A percentile compares a stretch with the other conserved stretches of the same genome.
phyloP scores from a whole-genome alignment of 1,284 basidiomycete genomes.

The Inonotus hispidus region DNA sequence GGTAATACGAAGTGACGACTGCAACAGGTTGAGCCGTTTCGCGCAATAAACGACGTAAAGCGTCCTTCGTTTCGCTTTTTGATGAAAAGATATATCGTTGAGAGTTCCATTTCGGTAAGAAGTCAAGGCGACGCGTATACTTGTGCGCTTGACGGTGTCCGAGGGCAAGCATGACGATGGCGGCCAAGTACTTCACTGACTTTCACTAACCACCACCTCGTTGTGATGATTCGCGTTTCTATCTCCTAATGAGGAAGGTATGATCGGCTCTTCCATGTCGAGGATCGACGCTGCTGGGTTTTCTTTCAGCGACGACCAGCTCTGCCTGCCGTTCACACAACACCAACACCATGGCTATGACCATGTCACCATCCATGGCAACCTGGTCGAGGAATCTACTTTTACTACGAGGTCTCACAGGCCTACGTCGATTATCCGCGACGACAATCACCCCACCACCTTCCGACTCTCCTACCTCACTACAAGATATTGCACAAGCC shows the following conservation, averaged over 20 bases:
- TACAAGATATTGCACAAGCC: conserved; percentile 6
- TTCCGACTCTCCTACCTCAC: background rate
- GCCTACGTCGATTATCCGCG: conserved; percentile 12
- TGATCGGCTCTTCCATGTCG: too few species aligned
- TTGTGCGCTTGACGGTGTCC: background rate
- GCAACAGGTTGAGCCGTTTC: conserved; percentile 60
- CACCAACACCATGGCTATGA: background rate
- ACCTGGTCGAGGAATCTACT: background rate
- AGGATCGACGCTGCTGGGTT: background rate
- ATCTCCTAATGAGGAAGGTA: background rate
- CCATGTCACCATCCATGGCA: conserved; percentile 2
- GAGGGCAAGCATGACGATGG: conserved; percentile 6
- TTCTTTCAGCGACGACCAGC: background rate
- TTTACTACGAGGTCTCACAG: background rate
- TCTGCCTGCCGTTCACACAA: background rate
- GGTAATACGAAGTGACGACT: conserved; percentile 49
- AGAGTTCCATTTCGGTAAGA: background rate
- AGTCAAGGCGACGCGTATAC: background rate
- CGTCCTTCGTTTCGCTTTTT: conserved; percentile 10
- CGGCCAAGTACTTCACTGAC: background rate
- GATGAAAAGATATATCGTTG: background rate
- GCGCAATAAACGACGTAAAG: conserved; percentile 41
- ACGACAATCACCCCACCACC: background rate
- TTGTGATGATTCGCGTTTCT: background rate
- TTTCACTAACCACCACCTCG: too few species aligned